Conservation (phyloP, 495 filamentous ascomycete genomes). For the Massariosphaeria phaeospora region DNA sequence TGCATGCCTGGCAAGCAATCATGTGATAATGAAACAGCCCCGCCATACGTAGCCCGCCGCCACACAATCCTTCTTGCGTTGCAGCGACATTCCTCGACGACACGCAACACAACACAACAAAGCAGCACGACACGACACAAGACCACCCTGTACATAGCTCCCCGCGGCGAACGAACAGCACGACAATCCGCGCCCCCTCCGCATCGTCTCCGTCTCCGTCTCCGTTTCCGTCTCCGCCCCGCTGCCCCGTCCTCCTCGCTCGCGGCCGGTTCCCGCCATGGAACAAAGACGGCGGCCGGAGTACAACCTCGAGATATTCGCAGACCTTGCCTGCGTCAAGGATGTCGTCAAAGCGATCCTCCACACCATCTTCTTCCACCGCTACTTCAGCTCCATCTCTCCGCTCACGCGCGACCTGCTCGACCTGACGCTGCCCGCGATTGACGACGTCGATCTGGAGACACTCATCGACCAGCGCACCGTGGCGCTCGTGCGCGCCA, state of each 20-base stretch:
- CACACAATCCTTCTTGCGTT: no score
- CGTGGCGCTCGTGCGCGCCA: conserved; percentile 62
- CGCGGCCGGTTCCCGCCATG: conserved; percentile 35
- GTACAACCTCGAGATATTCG: conserved; percentile 44
- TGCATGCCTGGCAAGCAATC: no score
- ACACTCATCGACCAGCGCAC: conserved; percentile 87
- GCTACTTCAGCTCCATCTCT: conserved; percentile 81
- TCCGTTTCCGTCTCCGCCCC: neutral
- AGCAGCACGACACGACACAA: no score
- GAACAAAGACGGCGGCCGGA: conserved; percentile 40
- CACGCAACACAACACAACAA: no score
- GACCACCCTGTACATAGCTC: no score
- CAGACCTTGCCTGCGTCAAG: conserved; percentile 55
- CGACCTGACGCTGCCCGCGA: conserved; percentile 81
- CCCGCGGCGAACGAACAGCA: no score
- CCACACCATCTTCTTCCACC: conserved; percentile 98
- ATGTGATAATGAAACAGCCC: no score
- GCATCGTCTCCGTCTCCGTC: neutral
- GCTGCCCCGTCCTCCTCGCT: neutral
- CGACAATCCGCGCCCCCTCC: neutral
- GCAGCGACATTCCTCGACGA: no score
- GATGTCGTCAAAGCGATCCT: conserved; percentile 95
- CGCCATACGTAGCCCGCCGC: no score
- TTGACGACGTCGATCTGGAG: conserved; percentile 86
- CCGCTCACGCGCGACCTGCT: conserved; percentile 87